These are phyloP conservation scores for Astraeus odoratus DNA, from an alignment of 768 basidiomycete genomes.

Conservation along the genomic window DNA sequence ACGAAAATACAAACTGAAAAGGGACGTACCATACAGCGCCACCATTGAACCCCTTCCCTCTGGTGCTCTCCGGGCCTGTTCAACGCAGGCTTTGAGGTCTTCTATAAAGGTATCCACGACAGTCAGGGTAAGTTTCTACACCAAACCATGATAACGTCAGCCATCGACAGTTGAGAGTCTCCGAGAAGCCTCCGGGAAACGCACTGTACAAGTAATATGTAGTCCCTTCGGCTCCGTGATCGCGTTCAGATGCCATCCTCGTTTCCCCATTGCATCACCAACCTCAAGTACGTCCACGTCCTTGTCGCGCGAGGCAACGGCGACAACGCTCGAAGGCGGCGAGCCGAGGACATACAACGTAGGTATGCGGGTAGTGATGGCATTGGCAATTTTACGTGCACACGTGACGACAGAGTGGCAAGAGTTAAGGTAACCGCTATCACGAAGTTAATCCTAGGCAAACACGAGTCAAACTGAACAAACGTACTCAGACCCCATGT, in stretches of 20 bases:
- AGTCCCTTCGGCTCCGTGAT: conserved; percentile 72
- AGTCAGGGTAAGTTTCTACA: conserved; percentile 71
- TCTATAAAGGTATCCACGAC: conserved; percentile 72
- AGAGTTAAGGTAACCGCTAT: conserved; percentile 81
- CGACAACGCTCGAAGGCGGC: conserved; percentile 85
- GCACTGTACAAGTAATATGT: conserved; percentile 91
- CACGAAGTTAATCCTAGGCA: neutral
- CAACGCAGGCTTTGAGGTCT: conserved; percentile 75
- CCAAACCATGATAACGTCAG: neutral
- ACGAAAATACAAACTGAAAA: conserved; percentile 9
- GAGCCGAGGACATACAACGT: conserved; percentile 87
- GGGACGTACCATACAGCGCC: conserved; percentile 69
- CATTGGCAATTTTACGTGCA: conserved; percentile 60
- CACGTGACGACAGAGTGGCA: conserved; percentile 77
- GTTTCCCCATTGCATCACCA: conserved; percentile 79
- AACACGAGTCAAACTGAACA: neutral
- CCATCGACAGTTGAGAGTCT: no score
- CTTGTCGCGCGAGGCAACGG: conserved; percentile 64
- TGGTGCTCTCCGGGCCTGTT: conserved; percentile 56
- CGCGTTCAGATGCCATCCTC: conserved; percentile 91
- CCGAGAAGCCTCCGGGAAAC: conserved; percentile 19
- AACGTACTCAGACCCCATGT: conserved; percentile 79
- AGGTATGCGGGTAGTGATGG: conserved; percentile 61
- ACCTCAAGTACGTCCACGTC: conserved; percentile 69
- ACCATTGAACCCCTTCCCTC: conserved; percentile 85